Evolutionary conservation across 192 early-diverging fungal species (phyloP), one percentile per base, ranked within the genome.

Genomic region (Gamsiella multidivaricata): DNA sequence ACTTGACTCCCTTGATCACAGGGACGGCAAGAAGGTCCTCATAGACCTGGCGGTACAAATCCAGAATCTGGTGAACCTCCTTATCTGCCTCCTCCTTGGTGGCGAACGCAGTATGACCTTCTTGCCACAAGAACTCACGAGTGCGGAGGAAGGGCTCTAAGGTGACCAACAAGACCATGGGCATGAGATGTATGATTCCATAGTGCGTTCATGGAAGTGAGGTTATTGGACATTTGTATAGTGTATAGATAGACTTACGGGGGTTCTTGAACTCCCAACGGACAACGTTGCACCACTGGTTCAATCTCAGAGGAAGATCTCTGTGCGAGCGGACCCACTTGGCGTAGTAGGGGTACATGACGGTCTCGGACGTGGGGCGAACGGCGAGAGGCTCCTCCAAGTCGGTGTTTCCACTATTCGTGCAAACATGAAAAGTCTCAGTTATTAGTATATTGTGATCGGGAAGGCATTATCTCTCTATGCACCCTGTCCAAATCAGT

Each of bases 181-280:
- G 32, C 7, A 50, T 39, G 32, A 79, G 18, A 18, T 20, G 10
- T 33, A 20, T 11, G 32, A 2, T 45, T 33, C 17, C 17, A 46
- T 26, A 22, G 23, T n/a, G n/a, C n/a, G n/a, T n/a, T n/a, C n/a
- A n/a, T n/a, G n/a, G n/a, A n/a, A n/a, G n/a, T n/a, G n/a, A n/a
- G n/a, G n/a, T n/a, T n/a, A n/a, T n/a, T n/a, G n/a, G n/a, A n/a
- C n/a, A n/a, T n/a, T n/a, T n/a, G n/a, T n/a, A n/a, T n/a, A n/a
- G n/a, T n/a, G n/a, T n/a, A n/a, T n/a, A n/a, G n/a, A 47, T 12
- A 49, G 22, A 83, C 89, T 82, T 85, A 90, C 88, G 95, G 46
- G 96, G 96, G 85, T 99, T 93, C 87, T 99, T 99, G 86, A 99
- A 99, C 87, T 99, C 98, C 98, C 98, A 99, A 66, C 98, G 93